Evolutionary conservation across 106 monocot genomes (phyloP).

Genomic region (Alisma plantagoaquatica): DNA sequence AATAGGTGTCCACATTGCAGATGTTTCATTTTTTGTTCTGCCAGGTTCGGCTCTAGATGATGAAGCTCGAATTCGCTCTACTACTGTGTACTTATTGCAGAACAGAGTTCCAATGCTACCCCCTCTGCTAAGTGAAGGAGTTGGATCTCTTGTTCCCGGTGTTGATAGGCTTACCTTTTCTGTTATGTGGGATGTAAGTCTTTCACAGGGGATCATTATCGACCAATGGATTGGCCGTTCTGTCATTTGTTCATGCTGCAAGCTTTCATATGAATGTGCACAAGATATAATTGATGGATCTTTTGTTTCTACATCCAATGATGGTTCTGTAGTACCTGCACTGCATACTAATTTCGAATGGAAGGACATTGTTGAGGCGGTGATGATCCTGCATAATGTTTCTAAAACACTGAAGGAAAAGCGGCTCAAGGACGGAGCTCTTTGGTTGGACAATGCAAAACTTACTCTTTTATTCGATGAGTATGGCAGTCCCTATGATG

Average conservation of each 20-base stretch:
- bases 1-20: conserved; percentile 83
- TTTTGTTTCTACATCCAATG: conserved; percentile 5
- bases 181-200: conserved; percentile 67
- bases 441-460: conserved; percentile 58
- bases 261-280: conserved; percentile 82
- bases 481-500: conserved; percentile 58
- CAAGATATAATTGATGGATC: conserved; percentile 59
- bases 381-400: conserved; percentile 47
- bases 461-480: conserved; percentile 74
- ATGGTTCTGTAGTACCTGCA: conserved; percentile 17
- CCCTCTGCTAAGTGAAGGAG: conserved; percentile 42
- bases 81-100: conserved; percentile 71
- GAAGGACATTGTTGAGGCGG: conserved; percentile 42
- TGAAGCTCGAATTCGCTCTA: conserved; percentile 71
- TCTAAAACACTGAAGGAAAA: conserved; percentile 53
- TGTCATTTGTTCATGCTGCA: conserved; percentile 73
- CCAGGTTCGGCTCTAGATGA: conserved; percentile 67
- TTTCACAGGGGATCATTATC: conserved; percentile 47
- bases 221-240: conserved; percentile 80
- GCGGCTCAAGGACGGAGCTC: conserved; percentile 76
- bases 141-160: conserved; percentile 67
- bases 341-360: conserved; percentile 37
- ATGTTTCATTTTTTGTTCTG: conserved; percentile 77
- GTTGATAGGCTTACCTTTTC: conserved; percentile 73
- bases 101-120: conserved; percentile 75